Base-by-base conservation (phyloP, 805 yeast genomes). In the Ascoidea rubescens region DNA sequence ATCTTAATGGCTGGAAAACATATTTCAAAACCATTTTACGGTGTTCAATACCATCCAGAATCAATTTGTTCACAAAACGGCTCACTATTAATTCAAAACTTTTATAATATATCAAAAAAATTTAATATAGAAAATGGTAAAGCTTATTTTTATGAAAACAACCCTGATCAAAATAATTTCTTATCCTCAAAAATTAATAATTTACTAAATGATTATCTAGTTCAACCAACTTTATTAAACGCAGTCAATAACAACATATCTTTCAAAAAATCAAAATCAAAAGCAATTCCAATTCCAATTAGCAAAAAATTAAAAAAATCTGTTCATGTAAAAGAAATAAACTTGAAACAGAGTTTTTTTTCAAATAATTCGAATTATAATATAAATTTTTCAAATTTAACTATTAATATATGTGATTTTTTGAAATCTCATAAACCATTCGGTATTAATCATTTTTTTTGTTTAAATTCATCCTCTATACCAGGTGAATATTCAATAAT, bases 21-120 rank as follows among this genome's bases (percentile, higher is more conserved):
- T 60, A 57, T 49, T 0, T 17, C 44, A 0, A 66, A 68, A 21
- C 97, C 97, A 0, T 85, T 84, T 69, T 91, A 72, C 64, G 99
- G 96, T 0, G 97, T 93, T 2, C 99, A 93, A 61, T 95, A 90
- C 61, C 99, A 93, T 61, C 99, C 99, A 0, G 99, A 93, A 62
- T 88, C 96, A 1, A 79, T 91, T 45, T 87, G 96, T 59, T 88
- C 97, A 0, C 69, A 72, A 12, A 59, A 68, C 48, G 99, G 99
- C 1, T 71, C 62, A 1, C 59, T 63, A 8, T 63, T 93, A 50
- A 64, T 90, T 4, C 56, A 59, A 7, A 86, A 85, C 61, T 91
- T 91, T 62, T 79, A 83, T 72, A 33, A 47, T 0, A 54, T 77
- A 14, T 80, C 85, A 4, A 47, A 52, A 4, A 51, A 57, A 4